These are phyloP conservation scores for Silene vulgaris DNA, from an alignment of 179 eudicot species.

Conservation along the genomic window DNA sequence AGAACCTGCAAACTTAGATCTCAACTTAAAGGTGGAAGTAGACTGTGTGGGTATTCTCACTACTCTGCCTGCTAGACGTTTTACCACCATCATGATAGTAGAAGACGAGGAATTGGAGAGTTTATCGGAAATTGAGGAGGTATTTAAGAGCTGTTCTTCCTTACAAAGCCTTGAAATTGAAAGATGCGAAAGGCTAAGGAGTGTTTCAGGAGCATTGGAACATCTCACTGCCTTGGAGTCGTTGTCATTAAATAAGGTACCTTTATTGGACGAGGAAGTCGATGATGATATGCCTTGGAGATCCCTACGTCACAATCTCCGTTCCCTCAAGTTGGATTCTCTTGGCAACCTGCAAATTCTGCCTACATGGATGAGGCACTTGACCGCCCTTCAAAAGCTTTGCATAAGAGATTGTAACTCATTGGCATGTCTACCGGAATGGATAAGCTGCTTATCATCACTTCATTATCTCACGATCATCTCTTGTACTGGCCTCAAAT, in stretches of 20 bases:
- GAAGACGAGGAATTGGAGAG: not conserved
- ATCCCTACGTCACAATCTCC: slow-evolving; percentile 4
- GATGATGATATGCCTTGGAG: not conserved
- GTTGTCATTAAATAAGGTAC: not conserved
- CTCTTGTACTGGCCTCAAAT: not conserved
- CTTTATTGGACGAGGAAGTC: not conserved
- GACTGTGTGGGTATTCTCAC: slow-evolving; percentile 3
- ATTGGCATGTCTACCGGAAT: not conserved
- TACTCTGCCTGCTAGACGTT: not conserved
- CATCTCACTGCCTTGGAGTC: not conserved
- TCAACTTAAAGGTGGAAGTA: not conserved
- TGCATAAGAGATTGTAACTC: not conserved
- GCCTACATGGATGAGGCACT: slow-evolving; percentile 14
- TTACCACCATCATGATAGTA: not conserved
- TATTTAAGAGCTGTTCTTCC: not conserved
- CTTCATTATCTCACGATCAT: not conserved
- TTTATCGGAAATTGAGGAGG: not conserved
- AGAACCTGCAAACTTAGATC: not conserved
- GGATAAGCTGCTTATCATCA: slow-evolving; percentile 15
- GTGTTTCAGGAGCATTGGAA: not conserved
- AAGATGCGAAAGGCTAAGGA: not conserved
- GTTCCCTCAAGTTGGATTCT: not conserved
- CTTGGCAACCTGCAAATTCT: not conserved
- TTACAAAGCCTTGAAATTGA: not conserved
- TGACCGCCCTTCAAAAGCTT: slow-evolving; percentile 3